Conservation (phyloP, 139 green algal genomes). For the Volvox reticuliferus region DNA sequence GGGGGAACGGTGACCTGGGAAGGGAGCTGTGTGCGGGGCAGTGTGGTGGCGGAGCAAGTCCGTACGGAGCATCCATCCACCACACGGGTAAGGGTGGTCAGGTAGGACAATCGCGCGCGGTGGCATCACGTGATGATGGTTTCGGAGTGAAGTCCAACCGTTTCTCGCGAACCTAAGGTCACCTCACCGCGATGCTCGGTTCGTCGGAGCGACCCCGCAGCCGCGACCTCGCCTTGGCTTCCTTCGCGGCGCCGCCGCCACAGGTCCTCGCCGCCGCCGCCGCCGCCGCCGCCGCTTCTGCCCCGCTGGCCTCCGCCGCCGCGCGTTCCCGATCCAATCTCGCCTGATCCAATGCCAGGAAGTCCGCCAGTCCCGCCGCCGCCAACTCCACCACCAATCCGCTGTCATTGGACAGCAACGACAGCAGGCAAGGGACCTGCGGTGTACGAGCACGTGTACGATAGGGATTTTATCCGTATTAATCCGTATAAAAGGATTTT, state of each 20-base stretch:
- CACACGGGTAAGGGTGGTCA: too few relatives aligned
- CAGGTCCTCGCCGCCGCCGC: neutral
- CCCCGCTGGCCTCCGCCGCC: neutral
- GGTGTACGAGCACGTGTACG: neutral
- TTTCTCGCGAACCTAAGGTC: neutral
- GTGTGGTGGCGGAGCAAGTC: too few relatives aligned
- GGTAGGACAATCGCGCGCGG: too few relatives aligned
- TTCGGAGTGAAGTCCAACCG: neutral
- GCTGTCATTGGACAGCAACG: slow-evolving; percentile 49
- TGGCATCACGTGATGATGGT: too few relatives aligned
- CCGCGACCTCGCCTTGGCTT: neutral
- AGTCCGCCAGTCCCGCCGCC: slow-evolving; percentile 35
- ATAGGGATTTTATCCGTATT: too few relatives aligned
- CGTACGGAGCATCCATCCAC: too few relatives aligned
- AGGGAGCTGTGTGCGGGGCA: too few relatives aligned
- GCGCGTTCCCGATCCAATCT: neutral
- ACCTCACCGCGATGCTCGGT: neutral
- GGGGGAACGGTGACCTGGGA: neutral
- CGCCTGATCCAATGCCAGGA: slow-evolving; percentile 11
- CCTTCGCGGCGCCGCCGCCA: neutral
- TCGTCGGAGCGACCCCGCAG: neutral
- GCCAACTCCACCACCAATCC: slow-evolving; percentile 36
- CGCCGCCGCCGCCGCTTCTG: neutral
- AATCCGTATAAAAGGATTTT: too few relatives aligned
- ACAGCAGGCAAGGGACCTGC: slow-evolving; percentile 42